Percentiles rank a stretch among this genome's conserved stretches.
Evolutionary conservation across 225 moss, liverwort and hornwort species (phyloP).

Genomic region (Straminergon stramineum): DNA sequence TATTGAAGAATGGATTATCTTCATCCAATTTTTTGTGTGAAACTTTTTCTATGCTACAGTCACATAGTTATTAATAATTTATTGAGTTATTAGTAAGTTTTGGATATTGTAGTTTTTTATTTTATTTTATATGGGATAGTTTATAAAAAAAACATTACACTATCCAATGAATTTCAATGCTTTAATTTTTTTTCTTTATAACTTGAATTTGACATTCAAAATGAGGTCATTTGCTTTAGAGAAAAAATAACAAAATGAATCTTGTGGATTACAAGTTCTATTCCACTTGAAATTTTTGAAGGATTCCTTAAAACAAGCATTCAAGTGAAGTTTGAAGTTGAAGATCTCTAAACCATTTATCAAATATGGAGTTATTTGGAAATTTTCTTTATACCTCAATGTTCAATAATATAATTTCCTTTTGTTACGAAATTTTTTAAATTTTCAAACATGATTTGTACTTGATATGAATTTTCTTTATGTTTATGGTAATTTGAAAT

Average conservation of each 20-base stretch:
- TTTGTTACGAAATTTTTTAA: fast-evolving
- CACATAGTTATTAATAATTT: too few relatives aligned
- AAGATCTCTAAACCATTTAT: background rate
- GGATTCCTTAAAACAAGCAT: background rate
- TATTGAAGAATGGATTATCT: too few relatives aligned
- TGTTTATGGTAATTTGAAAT: background rate
- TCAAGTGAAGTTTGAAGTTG: background rate
- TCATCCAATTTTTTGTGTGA: too few relatives aligned
- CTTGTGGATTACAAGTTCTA: background rate
- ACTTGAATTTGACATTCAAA: background rate
- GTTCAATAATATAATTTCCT: background rate
- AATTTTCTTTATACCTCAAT: background rate
- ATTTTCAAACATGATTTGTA: background rate
- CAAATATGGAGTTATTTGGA: background rate
- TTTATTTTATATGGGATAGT: too few relatives aligned
- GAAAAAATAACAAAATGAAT: background rate
- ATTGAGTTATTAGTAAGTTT: too few relatives aligned
- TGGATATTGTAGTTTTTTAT: too few relatives aligned
- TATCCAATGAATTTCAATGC: background rate
- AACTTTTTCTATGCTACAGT: too few relatives aligned
- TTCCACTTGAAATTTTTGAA: background rate
- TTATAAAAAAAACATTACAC: background rate
- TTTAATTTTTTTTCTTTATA: background rate
- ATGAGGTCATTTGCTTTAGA: background rate
- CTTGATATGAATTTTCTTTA: background rate